Conservation (phyloP, 805 yeast genomes). For the Spathaspora gorwiae region DNA sequence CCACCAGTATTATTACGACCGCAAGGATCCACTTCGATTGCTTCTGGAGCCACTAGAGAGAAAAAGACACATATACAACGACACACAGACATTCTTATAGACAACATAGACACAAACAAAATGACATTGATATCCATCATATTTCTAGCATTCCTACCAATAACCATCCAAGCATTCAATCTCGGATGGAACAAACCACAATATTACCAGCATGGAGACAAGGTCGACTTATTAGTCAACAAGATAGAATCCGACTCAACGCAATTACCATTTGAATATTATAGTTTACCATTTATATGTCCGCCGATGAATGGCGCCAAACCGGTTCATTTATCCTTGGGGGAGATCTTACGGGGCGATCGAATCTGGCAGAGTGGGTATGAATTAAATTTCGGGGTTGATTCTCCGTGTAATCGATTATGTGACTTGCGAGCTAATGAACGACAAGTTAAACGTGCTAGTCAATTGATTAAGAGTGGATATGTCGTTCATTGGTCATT, state of each 20-base stretch:
- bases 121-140: too few species aligned
- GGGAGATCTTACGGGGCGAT: constrained; percentile 79
- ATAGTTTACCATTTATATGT: constrained; percentile 77
- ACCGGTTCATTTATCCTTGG: constrained; percentile 63
- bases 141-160: too few species aligned
- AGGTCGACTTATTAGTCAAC: constrained; percentile 67
- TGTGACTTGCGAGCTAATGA: constrained; percentile 64
- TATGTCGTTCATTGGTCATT: constrained; percentile 81
- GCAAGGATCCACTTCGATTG: too few species aligned
- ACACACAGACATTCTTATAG: too few species aligned
- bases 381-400: constrained; percentile 58
- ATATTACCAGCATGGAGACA: constrained; percentile 47
- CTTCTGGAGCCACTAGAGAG: too few species aligned
- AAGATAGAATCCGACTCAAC: constrained; percentile 76
- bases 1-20: too few species aligned
- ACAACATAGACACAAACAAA: too few species aligned
- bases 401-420: constrained; percentile 57
- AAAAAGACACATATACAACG: too few species aligned
- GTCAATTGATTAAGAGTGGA: constrained; percentile 56
- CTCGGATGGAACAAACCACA: not conserved
- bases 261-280: constrained; percentile 71
- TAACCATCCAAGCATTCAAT: not conserved
- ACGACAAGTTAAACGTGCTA: constrained; percentile 51
- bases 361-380: constrained; percentile 74
- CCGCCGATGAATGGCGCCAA: constrained; percentile 53